These are phyloP conservation scores for Phytopythium sindhum DNA, from an alignment of 352 stramenopile genomes.

Conservation along the genomic window DNA sequence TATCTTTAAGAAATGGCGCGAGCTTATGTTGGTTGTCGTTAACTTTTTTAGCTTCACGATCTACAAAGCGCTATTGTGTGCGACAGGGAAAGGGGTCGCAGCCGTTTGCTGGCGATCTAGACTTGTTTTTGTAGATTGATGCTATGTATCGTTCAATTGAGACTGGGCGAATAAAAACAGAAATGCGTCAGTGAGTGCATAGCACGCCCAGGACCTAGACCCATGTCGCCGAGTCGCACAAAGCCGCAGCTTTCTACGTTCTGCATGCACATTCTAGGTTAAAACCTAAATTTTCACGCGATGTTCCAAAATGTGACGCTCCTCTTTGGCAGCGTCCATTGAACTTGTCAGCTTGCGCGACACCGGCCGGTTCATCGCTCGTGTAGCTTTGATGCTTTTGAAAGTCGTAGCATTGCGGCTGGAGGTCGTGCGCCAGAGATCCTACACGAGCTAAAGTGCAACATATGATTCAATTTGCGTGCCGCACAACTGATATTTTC, in stretches of 20 bases:
- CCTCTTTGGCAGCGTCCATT: background rate
- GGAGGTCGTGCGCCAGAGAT: background rate
- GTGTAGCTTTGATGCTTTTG: background rate
- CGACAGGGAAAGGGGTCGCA: background rate
- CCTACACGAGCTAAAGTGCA: background rate
- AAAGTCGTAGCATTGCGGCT: background rate
- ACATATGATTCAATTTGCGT: background rate
- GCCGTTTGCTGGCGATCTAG: background rate
- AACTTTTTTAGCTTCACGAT: background rate
- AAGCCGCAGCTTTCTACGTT: background rate
- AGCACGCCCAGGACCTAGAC: too few relatives aligned
- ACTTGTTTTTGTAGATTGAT: background rate
- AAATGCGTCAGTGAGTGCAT: background rate
- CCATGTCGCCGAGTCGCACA: too few relatives aligned
- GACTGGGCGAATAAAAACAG: background rate
- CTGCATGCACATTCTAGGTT: background rate
- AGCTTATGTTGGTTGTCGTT: background rate
- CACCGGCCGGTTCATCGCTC: background rate
- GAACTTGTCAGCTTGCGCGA: background rate
- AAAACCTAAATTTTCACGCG: background rate
- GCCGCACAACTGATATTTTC: constrained; percentile 1
- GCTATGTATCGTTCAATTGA: background rate
- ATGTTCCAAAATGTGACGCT: background rate
- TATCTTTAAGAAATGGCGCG: background rate
- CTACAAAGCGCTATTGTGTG: background rate